These are phyloP conservation scores for Orbilia oligospora DNA, from an alignment of 2,329 filamentous ascomycete genomes.

Conservation along the genomic window DNA sequence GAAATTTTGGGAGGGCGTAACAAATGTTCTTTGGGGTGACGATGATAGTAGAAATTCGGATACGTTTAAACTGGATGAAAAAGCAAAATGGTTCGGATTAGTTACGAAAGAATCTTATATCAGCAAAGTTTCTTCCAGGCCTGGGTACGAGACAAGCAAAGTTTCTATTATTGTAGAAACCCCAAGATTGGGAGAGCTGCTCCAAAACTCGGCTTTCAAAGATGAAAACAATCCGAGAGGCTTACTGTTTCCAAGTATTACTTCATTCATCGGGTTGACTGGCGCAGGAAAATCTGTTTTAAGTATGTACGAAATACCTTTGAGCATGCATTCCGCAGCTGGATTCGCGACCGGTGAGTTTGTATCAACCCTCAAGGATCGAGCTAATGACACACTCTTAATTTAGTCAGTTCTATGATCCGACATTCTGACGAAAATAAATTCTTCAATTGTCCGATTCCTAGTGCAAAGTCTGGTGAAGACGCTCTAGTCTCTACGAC, in stretches of 20 bases:
- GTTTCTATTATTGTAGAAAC: not conserved
- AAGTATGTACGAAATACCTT: not conserved
- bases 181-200: not conserved
- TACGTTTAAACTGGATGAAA: slow-evolving; percentile 13
- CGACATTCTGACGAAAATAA: not conserved
- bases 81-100: slow-evolving; percentile 19
- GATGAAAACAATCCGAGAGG: not conserved
- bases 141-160: not conserved
- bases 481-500: not conserved
- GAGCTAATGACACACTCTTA: no score
- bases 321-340: no score
- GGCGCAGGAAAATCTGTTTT: slow-evolving; percentile 16
- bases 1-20: not conserved
- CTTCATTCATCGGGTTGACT: slow-evolving; percentile 8
- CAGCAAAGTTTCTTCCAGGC: no score
- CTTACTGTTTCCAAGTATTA: slow-evolving; percentile 20
- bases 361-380: no score
- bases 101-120: no score
- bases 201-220: not conserved
- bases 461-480: not conserved
- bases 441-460: not conserved
- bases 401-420: slow-evolving; percentile 13
- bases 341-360: no score
- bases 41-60: not conserved
- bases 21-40: not conserved